phyloP scores from a whole-genome alignment of 2,329 filamentous ascomycete genomes.

The Myriosclerotinia duriaeana region DNA sequence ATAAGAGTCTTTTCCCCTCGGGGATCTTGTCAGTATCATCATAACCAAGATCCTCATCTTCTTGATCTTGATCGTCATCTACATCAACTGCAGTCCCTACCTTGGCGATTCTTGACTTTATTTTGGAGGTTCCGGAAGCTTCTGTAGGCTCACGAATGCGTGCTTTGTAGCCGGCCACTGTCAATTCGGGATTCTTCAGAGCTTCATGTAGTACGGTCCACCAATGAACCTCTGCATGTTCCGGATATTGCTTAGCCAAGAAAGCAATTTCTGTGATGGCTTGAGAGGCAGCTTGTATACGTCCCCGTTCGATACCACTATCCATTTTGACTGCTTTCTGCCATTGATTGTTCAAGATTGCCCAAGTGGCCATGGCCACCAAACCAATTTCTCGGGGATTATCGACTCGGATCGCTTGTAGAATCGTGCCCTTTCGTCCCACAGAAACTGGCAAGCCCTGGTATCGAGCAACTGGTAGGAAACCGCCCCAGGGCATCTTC shows the following conservation, averaged over 20 bases:
- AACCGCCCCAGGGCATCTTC: constrained; percentile 4
- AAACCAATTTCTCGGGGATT: constrained; percentile 1
- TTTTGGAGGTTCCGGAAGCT: background rate
- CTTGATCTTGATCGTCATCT: background rate
- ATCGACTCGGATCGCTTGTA: constrained; percentile 1
- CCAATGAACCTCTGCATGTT: background rate
- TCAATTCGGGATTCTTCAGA: background rate
- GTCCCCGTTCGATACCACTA: background rate
- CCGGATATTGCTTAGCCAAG: background rate
- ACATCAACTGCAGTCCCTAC: background rate
- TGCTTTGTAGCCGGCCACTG: background rate
- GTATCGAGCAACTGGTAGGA: constrained; percentile 8
- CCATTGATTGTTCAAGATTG: background rate
- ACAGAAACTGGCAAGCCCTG: background rate
- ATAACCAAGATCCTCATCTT: background rate
- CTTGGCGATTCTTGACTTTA: background rate
- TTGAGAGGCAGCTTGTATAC: background rate
- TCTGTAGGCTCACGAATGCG: background rate
- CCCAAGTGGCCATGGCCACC: constrained; percentile 11
- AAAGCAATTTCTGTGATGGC: background rate
- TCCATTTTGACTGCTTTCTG: background rate
- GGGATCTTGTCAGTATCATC: background rate
- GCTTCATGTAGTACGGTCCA: constrained; percentile 11
- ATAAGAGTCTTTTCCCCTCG: background rate
- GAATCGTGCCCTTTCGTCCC: background rate